Conservation (phyloP, 2,329 filamentous ascomycete species). For the Cladosporium sp. region DNA sequence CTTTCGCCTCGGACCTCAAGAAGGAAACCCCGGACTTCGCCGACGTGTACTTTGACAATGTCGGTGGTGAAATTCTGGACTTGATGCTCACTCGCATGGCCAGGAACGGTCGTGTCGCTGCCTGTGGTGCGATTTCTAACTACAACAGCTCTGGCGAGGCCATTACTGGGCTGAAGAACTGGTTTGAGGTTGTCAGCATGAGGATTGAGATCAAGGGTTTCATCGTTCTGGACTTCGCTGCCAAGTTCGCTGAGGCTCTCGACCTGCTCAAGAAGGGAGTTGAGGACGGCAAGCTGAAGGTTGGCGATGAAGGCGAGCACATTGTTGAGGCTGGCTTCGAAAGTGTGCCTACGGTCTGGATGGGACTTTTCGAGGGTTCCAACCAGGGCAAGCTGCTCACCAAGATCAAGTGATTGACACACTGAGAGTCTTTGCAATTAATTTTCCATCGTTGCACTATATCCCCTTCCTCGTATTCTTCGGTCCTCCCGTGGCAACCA, state of each 20-base stretch:
- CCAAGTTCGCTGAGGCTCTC: constrained; percentile 22
- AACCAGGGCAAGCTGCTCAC: constrained; percentile 48
- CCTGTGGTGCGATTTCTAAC: constrained; percentile 66
- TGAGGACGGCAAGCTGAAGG: constrained; percentile 44
- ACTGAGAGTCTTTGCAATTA: too few relatives aligned
- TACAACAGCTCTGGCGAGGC: constrained; percentile 56
- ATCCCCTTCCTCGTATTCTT: too few relatives aligned
- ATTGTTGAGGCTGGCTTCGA: constrained; percentile 46
- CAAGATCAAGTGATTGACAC: constrained; percentile 3
- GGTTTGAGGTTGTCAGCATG: constrained; percentile 34
- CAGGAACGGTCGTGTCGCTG: constrained; percentile 58
- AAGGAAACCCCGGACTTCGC: constrained; percentile 46
- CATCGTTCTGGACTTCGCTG: constrained; percentile 31
- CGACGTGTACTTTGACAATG: constrained; percentile 72
- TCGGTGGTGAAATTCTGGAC: constrained; percentile 68
- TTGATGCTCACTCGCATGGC: constrained; percentile 62
- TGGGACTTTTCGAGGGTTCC: constrained; percentile 43
- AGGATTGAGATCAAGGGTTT: constrained; percentile 31
- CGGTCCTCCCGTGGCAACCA: too few relatives aligned
- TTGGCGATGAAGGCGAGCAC: constrained; percentile 44
- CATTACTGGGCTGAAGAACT: constrained; percentile 32
- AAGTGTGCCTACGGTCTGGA: constrained; percentile 47
- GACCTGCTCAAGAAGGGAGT: constrained; percentile 28
- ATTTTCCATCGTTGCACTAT: too few relatives aligned
- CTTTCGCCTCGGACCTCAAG: constrained; percentile 45